phyloP scores from a whole-genome alignment of 257 asterid genomes.

The Striga asiatica region DNA sequence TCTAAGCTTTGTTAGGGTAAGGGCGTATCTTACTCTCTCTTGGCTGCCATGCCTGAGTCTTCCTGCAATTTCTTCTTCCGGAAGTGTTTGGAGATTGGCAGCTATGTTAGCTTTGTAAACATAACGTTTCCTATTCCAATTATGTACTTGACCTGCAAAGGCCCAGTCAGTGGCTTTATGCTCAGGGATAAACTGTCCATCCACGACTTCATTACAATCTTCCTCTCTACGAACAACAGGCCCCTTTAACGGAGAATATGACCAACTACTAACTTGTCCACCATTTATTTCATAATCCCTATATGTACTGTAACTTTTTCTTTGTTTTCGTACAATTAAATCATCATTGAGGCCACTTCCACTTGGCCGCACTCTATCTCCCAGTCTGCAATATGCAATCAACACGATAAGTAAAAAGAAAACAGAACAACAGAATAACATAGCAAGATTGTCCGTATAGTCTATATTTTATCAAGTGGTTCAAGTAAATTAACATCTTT shows the following conservation, averaged over 20 bases:
- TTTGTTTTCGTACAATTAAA: constrained; percentile 29
- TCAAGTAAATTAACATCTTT: constrained; percentile 1
- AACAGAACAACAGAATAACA: no score
- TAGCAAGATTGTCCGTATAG: neutral
- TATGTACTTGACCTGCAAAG: no score
- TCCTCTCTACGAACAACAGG: constrained; percentile 14
- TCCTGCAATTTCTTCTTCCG: constrained; percentile 16
- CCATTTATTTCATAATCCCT: neutral
- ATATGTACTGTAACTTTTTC: constrained; percentile 26
- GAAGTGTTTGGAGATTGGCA: constrained; percentile 13
- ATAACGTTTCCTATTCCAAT: constrained; percentile 17
- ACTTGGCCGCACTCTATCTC: constrained; percentile 27
- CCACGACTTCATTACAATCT: constrained; percentile 2
- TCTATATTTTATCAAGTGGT: constrained; percentile 13
- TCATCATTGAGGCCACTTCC: constrained; percentile 19
- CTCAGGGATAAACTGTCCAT: constrained; percentile 8
- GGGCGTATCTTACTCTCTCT: constrained; percentile 17
- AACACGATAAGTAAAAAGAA: neutral
- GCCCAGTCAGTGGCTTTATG: constrained; percentile 31
- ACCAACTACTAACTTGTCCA: neutral
- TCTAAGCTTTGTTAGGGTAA: neutral
- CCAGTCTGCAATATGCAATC: constrained; percentile 35
- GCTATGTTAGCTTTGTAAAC: constrained; percentile 7
- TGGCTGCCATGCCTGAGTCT: constrained; percentile 12
- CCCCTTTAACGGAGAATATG: neutral